phyloP scores from a whole-genome alignment of 1,139 yeast genomes.

The Taphrina pruni region DNA sequence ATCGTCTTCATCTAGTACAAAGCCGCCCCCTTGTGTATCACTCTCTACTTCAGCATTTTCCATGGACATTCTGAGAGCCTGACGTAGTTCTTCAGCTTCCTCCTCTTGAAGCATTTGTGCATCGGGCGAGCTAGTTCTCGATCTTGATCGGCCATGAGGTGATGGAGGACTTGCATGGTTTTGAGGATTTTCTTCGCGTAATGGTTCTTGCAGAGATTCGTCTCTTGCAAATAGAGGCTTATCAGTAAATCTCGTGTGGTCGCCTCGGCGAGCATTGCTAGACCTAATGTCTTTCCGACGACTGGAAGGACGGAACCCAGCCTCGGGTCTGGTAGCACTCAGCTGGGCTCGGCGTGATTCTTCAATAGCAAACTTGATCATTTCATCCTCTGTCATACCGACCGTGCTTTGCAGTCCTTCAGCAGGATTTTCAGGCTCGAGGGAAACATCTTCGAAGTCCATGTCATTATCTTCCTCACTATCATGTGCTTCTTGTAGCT shows the following conservation, averaged over 20 bases:
- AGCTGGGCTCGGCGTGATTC: slow-evolving; percentile 34
- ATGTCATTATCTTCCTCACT: slow-evolving; percentile 46
- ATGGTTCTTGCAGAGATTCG: slow-evolving; percentile 4
- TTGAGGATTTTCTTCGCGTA: background rate
- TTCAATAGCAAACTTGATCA: slow-evolving; percentile 37
- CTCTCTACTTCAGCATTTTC: background rate
- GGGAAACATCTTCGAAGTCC: slow-evolving; percentile 56
- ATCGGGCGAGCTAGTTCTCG: background rate
- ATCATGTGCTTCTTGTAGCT: slow-evolving; percentile 40
- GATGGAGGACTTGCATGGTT: background rate
- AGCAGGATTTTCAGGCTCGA: slow-evolving; percentile 42
- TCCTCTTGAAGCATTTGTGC: slow-evolving; percentile 1
- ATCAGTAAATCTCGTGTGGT: background rate
- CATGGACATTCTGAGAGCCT: slow-evolving; percentile 15
- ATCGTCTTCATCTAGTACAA: slow-evolving; percentile 36
- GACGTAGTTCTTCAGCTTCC: slow-evolving; percentile 8
- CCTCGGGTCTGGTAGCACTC: slow-evolving; percentile 31
- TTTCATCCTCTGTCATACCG: slow-evolving; percentile 37
- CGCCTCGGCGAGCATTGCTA: background rate
- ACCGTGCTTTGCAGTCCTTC: background rate
- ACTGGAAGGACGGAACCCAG: slow-evolving; percentile 26
- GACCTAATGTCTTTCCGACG: slow-evolving; percentile 18
- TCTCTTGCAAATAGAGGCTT: slow-evolving; percentile 11
- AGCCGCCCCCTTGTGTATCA: slow-evolving; percentile 22
- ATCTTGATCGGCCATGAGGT: background rate